phyloP scores from a whole-genome alignment of 2,329 filamentous ascomycete species.

The Nemania bipapillata region DNA sequence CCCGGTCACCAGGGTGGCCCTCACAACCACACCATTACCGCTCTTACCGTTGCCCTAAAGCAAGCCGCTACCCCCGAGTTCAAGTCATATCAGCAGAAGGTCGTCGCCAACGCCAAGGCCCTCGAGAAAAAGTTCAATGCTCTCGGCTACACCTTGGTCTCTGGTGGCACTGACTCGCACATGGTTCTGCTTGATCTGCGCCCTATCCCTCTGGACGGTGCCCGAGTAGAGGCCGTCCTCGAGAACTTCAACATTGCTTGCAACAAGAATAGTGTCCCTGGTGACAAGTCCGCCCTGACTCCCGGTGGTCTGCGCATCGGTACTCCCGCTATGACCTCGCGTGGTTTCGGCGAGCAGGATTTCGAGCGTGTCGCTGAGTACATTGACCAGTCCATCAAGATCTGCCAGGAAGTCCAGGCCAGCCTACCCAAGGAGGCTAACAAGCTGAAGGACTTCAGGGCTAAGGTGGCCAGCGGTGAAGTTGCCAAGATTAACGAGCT shows the following conservation, averaged over 20 bases:
- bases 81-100: slow-evolving; percentile 91
- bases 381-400: slow-evolving; percentile 88
- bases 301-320: slow-evolving; percentile 96
- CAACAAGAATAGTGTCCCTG: slow-evolving; percentile 99
- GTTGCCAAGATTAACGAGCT: slow-evolving; percentile 84
- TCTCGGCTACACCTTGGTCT: slow-evolving; percentile 92
- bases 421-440: slow-evolving; percentile 94
- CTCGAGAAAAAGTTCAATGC: slow-evolving; percentile 85
- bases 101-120: slow-evolving; percentile 91
- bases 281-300: slow-evolving; percentile 95
- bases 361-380: slow-evolving; percentile 90
- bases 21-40: slow-evolving; percentile 99
- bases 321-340: slow-evolving; percentile 95
- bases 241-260: slow-evolving; percentile 99
- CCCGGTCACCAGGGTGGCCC: slow-evolving; percentile 98
- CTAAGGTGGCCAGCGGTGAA: slow-evolving; percentile 82
- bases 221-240: slow-evolving; percentile 92
- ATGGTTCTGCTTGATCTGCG: slow-evolving; percentile 96
- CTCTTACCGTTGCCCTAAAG: slow-evolving; percentile 91
- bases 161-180: slow-evolving; percentile 96
- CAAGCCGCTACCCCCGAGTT: slow-evolving; percentile 92
- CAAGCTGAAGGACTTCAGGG: slow-evolving; percentile 99
- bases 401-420: slow-evolving; percentile 87
- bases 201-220: slow-evolving; percentile 86
- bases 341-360: slow-evolving; percentile 91